Evolutionary conservation across 192 early-diverging fungal genomes (phyloP).

Genomic region (Entomortierella parvispora): DNA sequence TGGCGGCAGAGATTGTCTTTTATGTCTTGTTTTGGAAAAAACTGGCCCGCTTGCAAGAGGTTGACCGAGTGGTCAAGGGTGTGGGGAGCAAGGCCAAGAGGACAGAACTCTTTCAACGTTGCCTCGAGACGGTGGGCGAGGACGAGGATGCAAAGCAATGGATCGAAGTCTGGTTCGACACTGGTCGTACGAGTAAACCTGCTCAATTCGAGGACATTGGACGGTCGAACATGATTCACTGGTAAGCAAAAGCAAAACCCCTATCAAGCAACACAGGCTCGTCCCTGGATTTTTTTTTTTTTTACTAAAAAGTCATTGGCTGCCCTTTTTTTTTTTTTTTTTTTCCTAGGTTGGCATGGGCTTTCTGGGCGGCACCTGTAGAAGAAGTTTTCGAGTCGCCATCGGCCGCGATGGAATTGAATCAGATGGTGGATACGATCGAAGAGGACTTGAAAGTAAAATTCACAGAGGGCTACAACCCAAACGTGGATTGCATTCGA

Average conservation of each 20-base stretch:
- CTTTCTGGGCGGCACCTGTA: slow-evolving; percentile 54
- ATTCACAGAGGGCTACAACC: slow-evolving; percentile 56
- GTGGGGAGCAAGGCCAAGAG: slow-evolving; percentile 15
- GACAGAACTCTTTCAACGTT: slow-evolving; percentile 30
- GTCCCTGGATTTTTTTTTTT: no score
- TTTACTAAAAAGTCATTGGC: not conserved
- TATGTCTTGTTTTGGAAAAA: slow-evolving; percentile 36
- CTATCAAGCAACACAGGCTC: not conserved
- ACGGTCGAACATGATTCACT: slow-evolving; percentile 30
- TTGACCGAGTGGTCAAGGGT: slow-evolving; percentile 27
- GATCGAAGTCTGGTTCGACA: slow-evolving; percentile 37
- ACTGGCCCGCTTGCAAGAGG: slow-evolving; percentile 7
- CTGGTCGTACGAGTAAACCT: slow-evolving; percentile 20
- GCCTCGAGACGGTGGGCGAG: slow-evolving; percentile 24
- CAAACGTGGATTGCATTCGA: slow-evolving; percentile 59
- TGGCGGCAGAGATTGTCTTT: slow-evolving; percentile 32
- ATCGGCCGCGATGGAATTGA: slow-evolving; percentile 41
- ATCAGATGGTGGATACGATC: slow-evolving; percentile 39
- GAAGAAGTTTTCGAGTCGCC: slow-evolving; percentile 34
- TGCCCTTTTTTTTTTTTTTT: not conserved
- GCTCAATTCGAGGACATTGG: slow-evolving; percentile 33
- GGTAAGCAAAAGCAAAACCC: no score
- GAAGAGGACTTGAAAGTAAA: slow-evolving; percentile 49
- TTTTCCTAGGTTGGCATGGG: slow-evolving; percentile 64
- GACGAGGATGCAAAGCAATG: slow-evolving; percentile 19